phyloP scores from a whole-genome alignment of 306 rosid genomes.

The Vigna trinervia region DNA sequence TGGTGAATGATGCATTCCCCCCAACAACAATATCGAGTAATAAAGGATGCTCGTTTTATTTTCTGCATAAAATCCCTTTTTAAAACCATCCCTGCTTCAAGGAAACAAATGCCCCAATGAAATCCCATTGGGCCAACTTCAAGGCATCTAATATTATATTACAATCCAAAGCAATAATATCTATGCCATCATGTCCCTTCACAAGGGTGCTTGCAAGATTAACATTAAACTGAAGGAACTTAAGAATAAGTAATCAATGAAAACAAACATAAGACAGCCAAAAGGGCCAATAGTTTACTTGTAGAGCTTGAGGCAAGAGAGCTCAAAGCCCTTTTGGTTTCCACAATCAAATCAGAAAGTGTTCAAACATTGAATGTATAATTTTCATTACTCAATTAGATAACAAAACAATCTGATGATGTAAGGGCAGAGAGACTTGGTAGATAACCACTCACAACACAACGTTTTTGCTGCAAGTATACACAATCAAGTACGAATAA shows the following conservation, averaged over 20 bases:
- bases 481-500: constrained; percentile 20
- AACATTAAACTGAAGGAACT: not conserved
- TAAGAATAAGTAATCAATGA: constrained; percentile 14
- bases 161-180: constrained; percentile 10
- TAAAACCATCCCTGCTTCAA: constrained; percentile 2
- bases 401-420: constrained; percentile 11
- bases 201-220: not conserved
- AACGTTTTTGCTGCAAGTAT: constrained; percentile 2
- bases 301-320: not conserved
- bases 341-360: constrained; percentile 5
- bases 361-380: constrained; percentile 11
- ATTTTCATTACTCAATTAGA: constrained; percentile 1
- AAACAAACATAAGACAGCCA: constrained; percentile 16
- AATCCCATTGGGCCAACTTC: constrained; percentile 1
- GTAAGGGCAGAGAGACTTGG: not conserved
- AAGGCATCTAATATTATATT: constrained; percentile 14
- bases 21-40: not conserved
- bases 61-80: constrained; percentile 2
- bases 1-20: not conserved
- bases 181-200: constrained; percentile 10
- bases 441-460: constrained; percentile 5
- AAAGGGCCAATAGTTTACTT: not conserved
- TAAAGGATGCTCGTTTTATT: not conserved
- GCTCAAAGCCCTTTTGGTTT: constrained; percentile 9
- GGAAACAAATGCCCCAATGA: not conserved